Evolutionary conservation across 2,329 filamentous ascomycete species (phyloP).

Genomic region (Diplodia seriata): DNA sequence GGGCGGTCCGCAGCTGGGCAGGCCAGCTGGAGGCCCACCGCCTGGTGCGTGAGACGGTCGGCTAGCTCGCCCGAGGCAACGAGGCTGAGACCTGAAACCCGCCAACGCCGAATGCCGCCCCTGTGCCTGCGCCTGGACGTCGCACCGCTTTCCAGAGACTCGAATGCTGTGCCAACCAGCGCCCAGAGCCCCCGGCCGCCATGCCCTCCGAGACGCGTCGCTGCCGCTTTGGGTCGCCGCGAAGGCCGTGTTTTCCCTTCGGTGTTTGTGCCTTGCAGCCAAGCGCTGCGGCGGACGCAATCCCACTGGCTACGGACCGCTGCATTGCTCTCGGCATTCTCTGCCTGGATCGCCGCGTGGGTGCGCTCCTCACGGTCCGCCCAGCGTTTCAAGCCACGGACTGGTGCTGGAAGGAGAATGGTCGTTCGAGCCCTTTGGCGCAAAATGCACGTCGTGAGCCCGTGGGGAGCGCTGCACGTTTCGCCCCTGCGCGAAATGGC

Average conservation of each 20-base stretch:
- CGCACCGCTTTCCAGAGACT: neutral
- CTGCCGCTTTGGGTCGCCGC: constrained; percentile 2
- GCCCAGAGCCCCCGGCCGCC: neutral
- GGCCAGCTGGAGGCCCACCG: neutral
- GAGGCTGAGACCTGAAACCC: constrained; percentile 30
- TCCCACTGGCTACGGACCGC: neutral
- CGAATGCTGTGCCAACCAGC: neutral
- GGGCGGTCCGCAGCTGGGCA: neutral
- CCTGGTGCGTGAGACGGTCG: constrained; percentile 17
- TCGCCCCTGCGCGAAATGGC: constrained; percentile 29
- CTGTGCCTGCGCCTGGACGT: constrained; percentile 5
- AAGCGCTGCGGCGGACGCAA: neutral
- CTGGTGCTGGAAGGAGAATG: constrained; percentile 12
- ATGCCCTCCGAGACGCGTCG: constrained; percentile 11
- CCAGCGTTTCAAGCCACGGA: constrained; percentile 23
- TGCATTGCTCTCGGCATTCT: constrained; percentile 5
- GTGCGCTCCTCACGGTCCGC: neutral
- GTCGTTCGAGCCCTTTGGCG: neutral
- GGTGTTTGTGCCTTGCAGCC: constrained; percentile 20
- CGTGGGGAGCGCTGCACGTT: constrained; percentile 20
- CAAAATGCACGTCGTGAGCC: constrained; percentile 9
- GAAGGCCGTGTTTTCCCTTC: neutral
- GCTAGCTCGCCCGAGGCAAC: constrained; percentile 8
- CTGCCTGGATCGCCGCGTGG: too few relatives aligned
- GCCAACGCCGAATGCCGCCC: neutral